Percentiles rank a stretch among this genome's conserved stretches.
Evolutionary conservation across 495 filamentous ascomycete species (phyloP).

Genomic region (Recurvomyces mirabilis): DNA sequence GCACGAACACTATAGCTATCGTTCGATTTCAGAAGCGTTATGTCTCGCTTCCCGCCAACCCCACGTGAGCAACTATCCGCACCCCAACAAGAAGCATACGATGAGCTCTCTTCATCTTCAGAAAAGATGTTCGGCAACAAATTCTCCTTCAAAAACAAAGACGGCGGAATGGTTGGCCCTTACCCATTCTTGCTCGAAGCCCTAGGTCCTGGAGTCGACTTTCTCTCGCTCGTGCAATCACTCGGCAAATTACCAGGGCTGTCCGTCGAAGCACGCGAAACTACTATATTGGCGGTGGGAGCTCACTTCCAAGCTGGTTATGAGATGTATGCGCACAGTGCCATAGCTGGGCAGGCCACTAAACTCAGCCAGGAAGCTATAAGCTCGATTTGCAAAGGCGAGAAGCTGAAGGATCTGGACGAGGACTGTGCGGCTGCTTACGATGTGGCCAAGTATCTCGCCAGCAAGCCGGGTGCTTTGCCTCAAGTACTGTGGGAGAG

Average conservation of each 20-base stretch:
- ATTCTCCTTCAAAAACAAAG: slow-evolving; percentile 6
- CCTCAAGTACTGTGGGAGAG: slow-evolving; percentile 11
- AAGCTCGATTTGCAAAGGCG: too few relatives aligned
- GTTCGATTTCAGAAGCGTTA: too few relatives aligned
- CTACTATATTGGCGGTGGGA: slow-evolving; percentile 15
- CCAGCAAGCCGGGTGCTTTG: slow-evolving; percentile 4
- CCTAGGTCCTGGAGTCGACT: slow-evolving; percentile 2
- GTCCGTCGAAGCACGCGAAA: slow-evolving; percentile 10
- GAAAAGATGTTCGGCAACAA: background rate
- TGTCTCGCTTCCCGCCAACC: slow-evolving; percentile 6
- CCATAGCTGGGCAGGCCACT: too few relatives aligned
- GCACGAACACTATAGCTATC: too few relatives aligned
- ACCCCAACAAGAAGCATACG: slow-evolving; percentile 1
- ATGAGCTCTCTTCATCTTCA: slow-evolving; percentile 1
- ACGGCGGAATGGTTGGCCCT: slow-evolving; percentile 17
- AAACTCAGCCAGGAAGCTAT: too few relatives aligned
- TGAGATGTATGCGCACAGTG: slow-evolving; percentile 21
- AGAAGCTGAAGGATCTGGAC: slow-evolving; percentile 12
- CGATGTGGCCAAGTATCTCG: slow-evolving; percentile 14
- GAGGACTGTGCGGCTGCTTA: slow-evolving; percentile 9
- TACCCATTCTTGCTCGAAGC: slow-evolving; percentile 7
- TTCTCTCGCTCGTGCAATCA: background rate
- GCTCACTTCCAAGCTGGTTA: slow-evolving; percentile 15
- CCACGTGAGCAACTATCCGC: slow-evolving; percentile 1
- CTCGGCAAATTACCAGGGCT: slow-evolving; percentile 5